These are phyloP conservation scores for Epichloe sp. DNA, from an alignment of 2,329 filamentous ascomycete genomes.

Conservation along the genomic window DNA sequence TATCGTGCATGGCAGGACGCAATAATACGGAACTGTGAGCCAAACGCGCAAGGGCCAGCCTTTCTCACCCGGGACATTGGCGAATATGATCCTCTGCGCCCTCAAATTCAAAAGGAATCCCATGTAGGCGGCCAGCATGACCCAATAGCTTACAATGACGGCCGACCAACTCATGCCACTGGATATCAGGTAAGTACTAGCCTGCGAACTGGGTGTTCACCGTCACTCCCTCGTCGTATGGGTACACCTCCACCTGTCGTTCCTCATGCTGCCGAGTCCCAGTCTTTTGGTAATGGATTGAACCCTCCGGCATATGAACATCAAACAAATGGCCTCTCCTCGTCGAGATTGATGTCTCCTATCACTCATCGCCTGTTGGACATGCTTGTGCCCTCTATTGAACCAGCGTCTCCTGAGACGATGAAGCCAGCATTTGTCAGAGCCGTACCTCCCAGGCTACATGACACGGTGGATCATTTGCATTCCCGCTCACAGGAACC, in stretches of 20 bases:
- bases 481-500: slow-evolving; percentile 5
- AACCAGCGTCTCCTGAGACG: slow-evolving; percentile 25
- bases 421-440: slow-evolving; percentile 23
- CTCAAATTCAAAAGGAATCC: slow-evolving; percentile 1
- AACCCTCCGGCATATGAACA: slow-evolving; percentile 11
- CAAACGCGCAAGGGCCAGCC: slow-evolving; percentile 8
- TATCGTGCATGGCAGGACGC: slow-evolving; percentile 32
- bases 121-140: slow-evolving; percentile 3
- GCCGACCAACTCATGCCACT: not conserved
- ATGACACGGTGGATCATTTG: slow-evolving; percentile 11
- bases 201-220: slow-evolving; percentile 1
- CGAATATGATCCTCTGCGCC: slow-evolving; percentile 3
- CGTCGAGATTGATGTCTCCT: slow-evolving; percentile 7
- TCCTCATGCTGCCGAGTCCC: not conserved
- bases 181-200: slow-evolving; percentile 3
- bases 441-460: slow-evolving; percentile 16
- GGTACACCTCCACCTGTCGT: not conserved
- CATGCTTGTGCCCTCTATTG: slow-evolving; percentile 33
- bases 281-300: slow-evolving; percentile 13
- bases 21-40: slow-evolving; percentile 18
- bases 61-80: slow-evolving; percentile 5
- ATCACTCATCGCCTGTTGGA: slow-evolving; percentile 21
- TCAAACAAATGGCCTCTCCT: slow-evolving; percentile 8
- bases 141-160: not conserved
- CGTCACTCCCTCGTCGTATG: slow-evolving; percentile 1